These are phyloP conservation scores for Aurinia saxatilis DNA, from an alignment of 345 rosid genomes.

Conservation along the genomic window DNA sequence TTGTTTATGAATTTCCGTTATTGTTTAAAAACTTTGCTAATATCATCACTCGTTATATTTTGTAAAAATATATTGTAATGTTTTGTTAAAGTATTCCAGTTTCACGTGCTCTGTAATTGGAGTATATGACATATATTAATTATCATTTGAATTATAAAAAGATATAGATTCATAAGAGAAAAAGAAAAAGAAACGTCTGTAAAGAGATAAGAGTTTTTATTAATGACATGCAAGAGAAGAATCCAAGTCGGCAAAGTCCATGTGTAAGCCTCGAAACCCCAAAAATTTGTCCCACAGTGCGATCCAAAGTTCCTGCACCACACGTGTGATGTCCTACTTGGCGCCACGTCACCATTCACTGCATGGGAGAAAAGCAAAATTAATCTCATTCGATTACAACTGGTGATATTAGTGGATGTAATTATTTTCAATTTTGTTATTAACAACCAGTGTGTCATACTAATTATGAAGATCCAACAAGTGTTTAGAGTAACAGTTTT, in stretches of 20 bases:
- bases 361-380: constrained; percentile 2
- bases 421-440: neutral
- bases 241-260: constrained; percentile 27
- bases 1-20: too few species aligned
- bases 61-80: neutral
- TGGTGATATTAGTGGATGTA: neutral
- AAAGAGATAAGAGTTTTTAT: neutral
- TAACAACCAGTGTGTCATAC: too few species aligned
- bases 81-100: neutral
- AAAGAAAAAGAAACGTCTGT: neutral
- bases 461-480: too few species aligned
- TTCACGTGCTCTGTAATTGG: neutral
- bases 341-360: constrained; percentile 18
- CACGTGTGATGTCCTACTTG: constrained; percentile 24
- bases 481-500: too few species aligned
- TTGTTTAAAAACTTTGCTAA: too few species aligned
- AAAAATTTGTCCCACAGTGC: constrained; percentile 23
- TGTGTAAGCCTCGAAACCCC: constrained; percentile 22
- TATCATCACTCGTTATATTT: too few species aligned
- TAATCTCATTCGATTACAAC: too few species aligned
- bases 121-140: neutral
- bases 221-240: neutral
- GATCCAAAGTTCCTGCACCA: constrained; percentile 14
- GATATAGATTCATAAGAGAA: neutral
- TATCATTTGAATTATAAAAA: neutral